Conservation (phyloP, 202 grass and related monocot genomes). For the Saccharum hybrid region DNA sequence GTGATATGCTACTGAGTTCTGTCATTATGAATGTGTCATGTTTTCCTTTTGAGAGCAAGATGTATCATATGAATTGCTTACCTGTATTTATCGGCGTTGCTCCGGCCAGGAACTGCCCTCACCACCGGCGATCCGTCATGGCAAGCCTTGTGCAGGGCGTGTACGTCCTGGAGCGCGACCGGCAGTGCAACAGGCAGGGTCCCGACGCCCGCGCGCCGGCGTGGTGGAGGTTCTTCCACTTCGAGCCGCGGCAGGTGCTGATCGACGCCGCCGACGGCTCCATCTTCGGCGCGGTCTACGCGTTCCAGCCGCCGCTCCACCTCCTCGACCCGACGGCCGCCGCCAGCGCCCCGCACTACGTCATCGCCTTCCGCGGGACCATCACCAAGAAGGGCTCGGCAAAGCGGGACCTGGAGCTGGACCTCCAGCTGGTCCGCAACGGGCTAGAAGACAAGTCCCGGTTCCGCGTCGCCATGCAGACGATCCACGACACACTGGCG, state of each 20-base stretch:
- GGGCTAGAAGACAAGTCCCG: slow-evolving; percentile 54
- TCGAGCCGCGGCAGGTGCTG: slow-evolving; percentile 51
- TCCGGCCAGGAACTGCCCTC: slow-evolving; percentile 57
- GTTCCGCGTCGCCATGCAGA: slow-evolving; percentile 44
- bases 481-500: slow-evolving; percentile 42
- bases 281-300: slow-evolving; percentile 71
- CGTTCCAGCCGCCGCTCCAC: slow-evolving; percentile 48
- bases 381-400: slow-evolving; percentile 51
- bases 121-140: slow-evolving; percentile 61
- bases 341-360: slow-evolving; percentile 49
- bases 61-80: neutral
- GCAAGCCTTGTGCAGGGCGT: slow-evolving; percentile 65
- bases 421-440: slow-evolving; percentile 58
- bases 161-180: slow-evolving; percentile 65
- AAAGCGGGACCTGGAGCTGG: slow-evolving; percentile 51
- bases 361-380: slow-evolving; percentile 75
- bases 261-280: slow-evolving; percentile 66
- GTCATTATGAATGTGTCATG: too few species aligned
- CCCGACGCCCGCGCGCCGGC: slow-evolving; percentile 50
- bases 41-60: too few species aligned
- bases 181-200: slow-evolving; percentile 48
- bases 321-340: slow-evolving; percentile 19
- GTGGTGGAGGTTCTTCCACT: slow-evolving; percentile 72
- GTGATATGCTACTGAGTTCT: too few species aligned
- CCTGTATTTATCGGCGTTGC: neutral